Base-by-base conservation (phyloP, 352 stramenopile genomes). In the Blastocystis hominis region DNA sequence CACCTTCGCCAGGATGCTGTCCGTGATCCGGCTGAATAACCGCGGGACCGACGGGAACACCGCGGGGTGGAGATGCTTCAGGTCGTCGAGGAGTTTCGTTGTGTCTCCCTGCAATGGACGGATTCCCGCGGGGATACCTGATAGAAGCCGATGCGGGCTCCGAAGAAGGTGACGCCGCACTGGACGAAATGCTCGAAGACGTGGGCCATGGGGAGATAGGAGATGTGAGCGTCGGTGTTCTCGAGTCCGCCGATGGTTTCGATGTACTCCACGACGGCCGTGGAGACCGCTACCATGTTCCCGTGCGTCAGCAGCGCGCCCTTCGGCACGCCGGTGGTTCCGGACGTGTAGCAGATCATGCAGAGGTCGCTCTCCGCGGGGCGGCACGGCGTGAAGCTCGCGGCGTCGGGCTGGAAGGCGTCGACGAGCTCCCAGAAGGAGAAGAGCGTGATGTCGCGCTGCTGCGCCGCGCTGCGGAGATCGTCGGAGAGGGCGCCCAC, bases 271-370 rank as follows among this genome's bases (percentile, higher is more conserved):
- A 92, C 38, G 17, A 89, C 50, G 3, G 89, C 91, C 34, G 88
- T 90, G 2, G 91, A 78, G n/a, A 90, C 88, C 3, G 91, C 91
- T 80, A 94, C 88, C 24, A 95, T 89, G 87, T 93, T 94, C 77
- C 91, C 66, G 90, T 99, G 96, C 42, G 92, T 93, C n/a, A 99
- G 90, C 44, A 98, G 91, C 20, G 95, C 96, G 10, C 95, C 95
- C 91, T 98, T 98, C 44, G 96, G 95, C 90, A 97, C 92, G 17
- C 96, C 95, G 44, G 95, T 98, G 34, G 95, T 98, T 36, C 95
- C 96, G 2, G 92, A 97, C 7, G 95, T 98, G 91, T 97, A 97
- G 91, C 93, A 97, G 84, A 97, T 90, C 54, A 95, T 98, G 20
- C 93, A 94, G 20, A 98, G 88, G 89, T 98, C 95, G 1, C 89